Percentiles rank a stretch among this genome's conserved stretches.
Conservation (phyloP, 1,284 basidiomycete species). For the Ceratobasidium papillatum region DNA sequence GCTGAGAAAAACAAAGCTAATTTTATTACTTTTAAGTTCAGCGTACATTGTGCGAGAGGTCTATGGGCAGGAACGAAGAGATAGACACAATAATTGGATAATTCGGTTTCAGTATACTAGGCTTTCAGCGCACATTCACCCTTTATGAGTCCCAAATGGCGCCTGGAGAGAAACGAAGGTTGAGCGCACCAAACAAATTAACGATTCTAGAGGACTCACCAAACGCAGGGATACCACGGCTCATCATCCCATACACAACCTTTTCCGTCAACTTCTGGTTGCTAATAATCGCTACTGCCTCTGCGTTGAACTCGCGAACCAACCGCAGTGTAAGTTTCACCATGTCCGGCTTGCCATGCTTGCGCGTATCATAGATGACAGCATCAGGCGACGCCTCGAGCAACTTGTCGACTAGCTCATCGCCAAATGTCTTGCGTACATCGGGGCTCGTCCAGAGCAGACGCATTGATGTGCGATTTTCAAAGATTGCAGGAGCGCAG, state of each 20-base stretch:
- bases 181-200: not conserved
- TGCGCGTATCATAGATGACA: slow-evolving; percentile 67
- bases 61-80: slow-evolving; percentile 3
- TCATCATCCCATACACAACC: slow-evolving; percentile 54
- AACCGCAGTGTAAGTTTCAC: slow-evolving; percentile 58
- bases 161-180: slow-evolving; percentile 26
- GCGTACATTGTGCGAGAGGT: not conserved
- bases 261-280: slow-evolving; percentile 69
- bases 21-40: slow-evolving; percentile 9
- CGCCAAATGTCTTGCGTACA: slow-evolving; percentile 66
- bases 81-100: not conserved
- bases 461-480: slow-evolving; percentile 61
- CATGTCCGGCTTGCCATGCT: slow-evolving; percentile 69
- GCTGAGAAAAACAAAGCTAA: slow-evolving; percentile 3
- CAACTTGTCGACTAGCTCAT: slow-evolving; percentile 65
- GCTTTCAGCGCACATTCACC: not conserved
- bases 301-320: slow-evolving; percentile 67
- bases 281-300: slow-evolving; percentile 66
- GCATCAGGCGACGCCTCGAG: slow-evolving; percentile 62
- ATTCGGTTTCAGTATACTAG: not conserved
- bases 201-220: slow-evolving; percentile 51
- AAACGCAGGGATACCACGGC: slow-evolving; percentile 67
- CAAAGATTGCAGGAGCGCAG: slow-evolving; percentile 64
- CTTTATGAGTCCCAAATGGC: slow-evolving; percentile 44
- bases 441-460: slow-evolving; percentile 69